Percentiles rank a stretch among this genome's conserved stretches.
Conservation (phyloP, 805 yeast genomes). For the Blastobotrys muscicola region DNA sequence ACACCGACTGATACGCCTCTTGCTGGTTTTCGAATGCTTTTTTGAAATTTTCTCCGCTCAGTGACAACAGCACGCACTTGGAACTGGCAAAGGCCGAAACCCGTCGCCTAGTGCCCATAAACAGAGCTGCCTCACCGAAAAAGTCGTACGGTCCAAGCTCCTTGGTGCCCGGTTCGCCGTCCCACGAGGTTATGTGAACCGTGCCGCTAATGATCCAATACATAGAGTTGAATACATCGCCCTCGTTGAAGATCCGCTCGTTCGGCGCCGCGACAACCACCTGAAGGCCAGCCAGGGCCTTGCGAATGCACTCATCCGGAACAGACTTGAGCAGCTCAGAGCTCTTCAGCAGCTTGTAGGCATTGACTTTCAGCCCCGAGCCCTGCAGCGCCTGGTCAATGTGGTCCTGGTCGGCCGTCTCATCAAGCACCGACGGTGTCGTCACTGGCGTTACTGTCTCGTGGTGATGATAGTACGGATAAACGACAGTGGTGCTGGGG, state of each 20-base stretch:
- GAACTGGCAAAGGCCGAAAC: conserved; percentile 70
- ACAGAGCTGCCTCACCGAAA: conserved; percentile 72
- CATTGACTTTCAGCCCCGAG: too few species aligned
- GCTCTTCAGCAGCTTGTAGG: neutral
- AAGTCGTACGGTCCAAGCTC: conserved; percentile 60
- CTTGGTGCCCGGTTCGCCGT: conserved; percentile 67
- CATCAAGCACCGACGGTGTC: too few species aligned
- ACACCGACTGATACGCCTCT: neutral
- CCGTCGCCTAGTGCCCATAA: conserved; percentile 66
- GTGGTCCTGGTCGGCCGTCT: too few species aligned
- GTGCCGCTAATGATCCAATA: conserved; percentile 72
- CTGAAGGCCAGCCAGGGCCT: conserved; percentile 47
- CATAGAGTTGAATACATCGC: conserved; percentile 68
- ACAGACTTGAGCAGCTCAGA: conserved; percentile 47
- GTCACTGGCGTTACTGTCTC: too few species aligned
- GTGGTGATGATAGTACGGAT: too few species aligned
- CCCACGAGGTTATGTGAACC: conserved; percentile 67
- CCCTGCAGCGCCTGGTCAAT: too few species aligned
- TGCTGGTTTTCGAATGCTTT: neutral
- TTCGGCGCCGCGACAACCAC: conserved; percentile 58
- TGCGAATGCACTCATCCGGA: conserved; percentile 52
- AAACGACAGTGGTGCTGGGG: too few species aligned
- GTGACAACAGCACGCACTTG: conserved; percentile 55
- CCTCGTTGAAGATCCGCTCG: conserved; percentile 57
- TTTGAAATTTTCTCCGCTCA: conserved; percentile 54